These are phyloP conservation scores for Rhizoclosmatium sp. DNA, from an alignment of 192 early-diverging fungal species.

Conservation along the genomic window DNA sequence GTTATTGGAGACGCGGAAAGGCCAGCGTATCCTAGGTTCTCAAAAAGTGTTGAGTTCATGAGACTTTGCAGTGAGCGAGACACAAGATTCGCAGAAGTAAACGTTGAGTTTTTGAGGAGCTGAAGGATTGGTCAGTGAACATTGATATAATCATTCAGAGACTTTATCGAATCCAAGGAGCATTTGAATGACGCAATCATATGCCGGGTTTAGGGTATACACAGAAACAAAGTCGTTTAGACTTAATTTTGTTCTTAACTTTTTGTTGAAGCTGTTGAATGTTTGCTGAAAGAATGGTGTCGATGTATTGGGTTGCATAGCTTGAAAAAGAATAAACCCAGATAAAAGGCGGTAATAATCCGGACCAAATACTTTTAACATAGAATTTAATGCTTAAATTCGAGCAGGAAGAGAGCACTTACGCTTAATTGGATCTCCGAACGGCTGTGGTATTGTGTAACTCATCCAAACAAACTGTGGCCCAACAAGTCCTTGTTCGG, in stretches of 20 bases:
- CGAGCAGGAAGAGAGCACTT: background rate
- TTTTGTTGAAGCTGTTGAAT: conserved; percentile 4
- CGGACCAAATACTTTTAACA: conserved; percentile 11
- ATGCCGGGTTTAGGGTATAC: conserved; percentile 3
- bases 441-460: conserved; percentile 20
- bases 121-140: background rate
- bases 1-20: conserved; percentile 2
- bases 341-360: conserved; percentile 9
- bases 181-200: conserved; percentile 28
- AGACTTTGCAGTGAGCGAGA: background rate
- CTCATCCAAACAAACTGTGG: conserved; percentile 27
- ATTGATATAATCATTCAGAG: background rate
- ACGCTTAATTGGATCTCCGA: conserved; percentile 14
- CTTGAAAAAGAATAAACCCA: conserved; percentile 9
- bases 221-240: conserved; percentile 2
- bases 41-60: conserved; percentile 23
- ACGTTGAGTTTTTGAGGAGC: conserved; percentile 10
- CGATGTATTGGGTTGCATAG: conserved; percentile 15
- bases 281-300: conserved; percentile 13
- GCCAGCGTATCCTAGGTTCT: conserved; percentile 10
- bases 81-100: background rate
- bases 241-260: background rate
- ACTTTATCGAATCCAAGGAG: conserved; percentile 22
- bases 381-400: too few relatives aligned
- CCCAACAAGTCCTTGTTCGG: conserved; percentile 7